Conservation (phyloP, 306 rosid species). For the Sicyos baderoa region DNA sequence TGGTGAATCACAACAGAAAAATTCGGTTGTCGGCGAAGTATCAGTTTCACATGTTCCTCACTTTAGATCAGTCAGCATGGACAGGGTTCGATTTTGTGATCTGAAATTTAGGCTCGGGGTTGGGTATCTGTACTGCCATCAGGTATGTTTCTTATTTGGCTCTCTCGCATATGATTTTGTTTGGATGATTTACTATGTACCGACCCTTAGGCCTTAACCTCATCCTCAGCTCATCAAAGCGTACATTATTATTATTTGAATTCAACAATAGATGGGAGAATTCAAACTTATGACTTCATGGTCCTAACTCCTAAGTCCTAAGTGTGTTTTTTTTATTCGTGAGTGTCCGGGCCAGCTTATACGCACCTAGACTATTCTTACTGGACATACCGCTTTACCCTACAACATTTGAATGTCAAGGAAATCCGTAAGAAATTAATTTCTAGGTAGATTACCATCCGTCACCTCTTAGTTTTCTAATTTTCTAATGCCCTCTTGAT, state of each 20-base stretch:
- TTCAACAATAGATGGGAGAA: no score
- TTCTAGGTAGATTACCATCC: no score
- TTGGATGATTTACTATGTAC: not conserved
- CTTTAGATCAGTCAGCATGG: slow-evolving; percentile 57
- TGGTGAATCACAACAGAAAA: slow-evolving; percentile 58
- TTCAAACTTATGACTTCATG: no score
- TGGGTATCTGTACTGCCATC: slow-evolving; percentile 88
- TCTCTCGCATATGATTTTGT: not conserved
- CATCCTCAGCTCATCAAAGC: not conserved
- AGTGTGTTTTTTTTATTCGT: no score
- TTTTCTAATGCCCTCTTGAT: no score
- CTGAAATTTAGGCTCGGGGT: slow-evolving; percentile 67
- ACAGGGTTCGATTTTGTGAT: slow-evolving; percentile 52
- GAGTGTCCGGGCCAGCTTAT: no score
- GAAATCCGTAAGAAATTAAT: no score
- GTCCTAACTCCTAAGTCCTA: no score
- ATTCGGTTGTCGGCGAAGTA: slow-evolving; percentile 49
- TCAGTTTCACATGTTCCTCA: slow-evolving; percentile 44
- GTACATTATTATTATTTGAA: not conserved
- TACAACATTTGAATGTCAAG: no score
- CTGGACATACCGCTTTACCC: no score
- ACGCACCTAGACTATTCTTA: no score
- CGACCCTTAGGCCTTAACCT: not conserved
- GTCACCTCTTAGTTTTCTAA: no score
- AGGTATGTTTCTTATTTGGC: slow-evolving; percentile 33